phyloP scores from a whole-genome alignment of 2,329 filamentous ascomycete genomes.

The Cordyceps sp. region DNA sequence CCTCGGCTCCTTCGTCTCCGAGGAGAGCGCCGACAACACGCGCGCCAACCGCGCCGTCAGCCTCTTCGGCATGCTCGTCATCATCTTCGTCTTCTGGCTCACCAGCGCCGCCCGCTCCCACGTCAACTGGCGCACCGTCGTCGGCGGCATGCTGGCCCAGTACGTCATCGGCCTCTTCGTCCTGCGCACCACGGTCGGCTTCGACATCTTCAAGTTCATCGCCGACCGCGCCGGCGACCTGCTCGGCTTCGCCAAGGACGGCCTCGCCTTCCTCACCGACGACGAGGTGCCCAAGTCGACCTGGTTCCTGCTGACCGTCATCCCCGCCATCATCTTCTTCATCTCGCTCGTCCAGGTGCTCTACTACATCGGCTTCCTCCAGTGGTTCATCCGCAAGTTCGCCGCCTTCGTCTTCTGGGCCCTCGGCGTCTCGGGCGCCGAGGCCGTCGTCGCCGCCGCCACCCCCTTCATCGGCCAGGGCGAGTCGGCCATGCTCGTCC shows the following conservation, averaged over 20 bases:
- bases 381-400: constrained; percentile 83
- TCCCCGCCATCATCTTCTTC: constrained; percentile 95
- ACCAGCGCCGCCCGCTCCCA: constrained; percentile 53
- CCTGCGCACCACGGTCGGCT: constrained; percentile 62
- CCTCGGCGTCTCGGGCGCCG: constrained; percentile 73
- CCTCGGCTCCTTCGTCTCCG: constrained; percentile 60
- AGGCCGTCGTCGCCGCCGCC: constrained; percentile 84
- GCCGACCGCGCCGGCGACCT: constrained; percentile 57
- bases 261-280: constrained; percentile 49
- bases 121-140: constrained; percentile 63
- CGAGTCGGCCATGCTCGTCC: constrained; percentile 84
- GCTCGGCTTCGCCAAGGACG: constrained; percentile 58
- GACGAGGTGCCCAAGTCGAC: constrained; percentile 24
- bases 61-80: constrained; percentile 59
- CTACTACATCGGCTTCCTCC: constrained; percentile 64
- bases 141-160: constrained; percentile 76
- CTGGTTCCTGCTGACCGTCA: constrained; percentile 63
- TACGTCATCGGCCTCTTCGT: constrained; percentile 84
- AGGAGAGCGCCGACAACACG: constrained; percentile 59
- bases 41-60: constrained; percentile 66
- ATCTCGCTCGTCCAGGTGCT: constrained; percentile 78
- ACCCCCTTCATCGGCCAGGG: constrained; percentile 91
- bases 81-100: constrained; percentile 47
- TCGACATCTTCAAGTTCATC: constrained; percentile 84
- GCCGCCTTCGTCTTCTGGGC: constrained; percentile 85